Base-by-base conservation (phyloP, 2,329 filamentous ascomycete species). In the Chaetomium olivaceum region DNA sequence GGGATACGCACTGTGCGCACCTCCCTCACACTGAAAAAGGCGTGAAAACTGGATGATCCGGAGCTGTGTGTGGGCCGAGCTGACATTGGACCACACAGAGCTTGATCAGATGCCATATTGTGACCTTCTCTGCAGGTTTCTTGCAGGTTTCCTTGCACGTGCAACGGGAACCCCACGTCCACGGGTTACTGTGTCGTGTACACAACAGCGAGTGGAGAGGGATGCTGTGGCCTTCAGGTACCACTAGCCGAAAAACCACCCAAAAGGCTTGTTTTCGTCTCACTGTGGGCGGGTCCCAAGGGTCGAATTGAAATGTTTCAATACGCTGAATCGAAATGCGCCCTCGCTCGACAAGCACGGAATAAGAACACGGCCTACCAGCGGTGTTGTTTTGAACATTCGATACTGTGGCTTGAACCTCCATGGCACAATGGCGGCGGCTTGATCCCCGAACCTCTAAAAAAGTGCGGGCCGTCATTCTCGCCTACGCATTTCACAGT, bases 201-300 rank as follows among this genome's bases (percentile, higher is more conserved):
- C n/a, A n/a, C n/a, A 16, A 14, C 4, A 43, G 16, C 39, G 39
- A 43, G 39, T n/a, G 39, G 39, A 19, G 36, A 19, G 14, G 36
- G 39, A 43, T 43, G 39, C 16, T 1, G 16, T 43, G 39, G 39
- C 39, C 39, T 4, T 43, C 39, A 43, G 39, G 51, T 31, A 19
- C 29, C 52, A 25, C 51, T n/a, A 29, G 29, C 16, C 52, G 11
- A 25, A 25, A 21, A n/a, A 33, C 21, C 1, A 1, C 23, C 39
- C 21, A 11, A 27, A 58, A 58, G 46, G 56, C 56, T 58, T 46
- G n/a, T 46, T 58, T 43, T 46, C 36, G 56, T 58, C 36, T 12
- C 25, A 58, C 31, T 25, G 7, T 14, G 8, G 56, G 56, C 25
- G 36, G 56, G 39, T 48, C 55, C 55, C 48, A 51, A 23, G 48